A percentile compares a stretch with the other conserved stretches of the same genome.
Conservation (phyloP, 768 basidiomycete genomes). For the Lyophyllum decastes region DNA sequence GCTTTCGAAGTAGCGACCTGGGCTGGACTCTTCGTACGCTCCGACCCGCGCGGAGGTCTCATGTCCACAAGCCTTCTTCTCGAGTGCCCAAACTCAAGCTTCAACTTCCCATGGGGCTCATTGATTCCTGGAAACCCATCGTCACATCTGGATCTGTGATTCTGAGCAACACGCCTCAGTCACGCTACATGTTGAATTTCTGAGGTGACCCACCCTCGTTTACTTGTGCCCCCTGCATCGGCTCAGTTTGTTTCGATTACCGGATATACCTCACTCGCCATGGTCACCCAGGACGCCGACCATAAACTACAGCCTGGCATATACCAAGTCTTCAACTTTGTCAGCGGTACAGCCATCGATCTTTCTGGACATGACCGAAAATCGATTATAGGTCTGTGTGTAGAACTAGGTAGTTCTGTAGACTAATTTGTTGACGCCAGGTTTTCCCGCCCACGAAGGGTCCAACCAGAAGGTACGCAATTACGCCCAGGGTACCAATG, state of each 20-base stretch:
- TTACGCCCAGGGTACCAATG: not conserved
- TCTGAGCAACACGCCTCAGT: not conserved
- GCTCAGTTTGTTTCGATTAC: too few relatives aligned
- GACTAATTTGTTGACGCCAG: not conserved
- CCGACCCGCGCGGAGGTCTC: too few relatives aligned
- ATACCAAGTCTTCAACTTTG: conserved; percentile 19
- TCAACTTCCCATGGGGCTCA: too few relatives aligned
- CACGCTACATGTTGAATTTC: not conserved
- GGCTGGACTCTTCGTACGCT: too few relatives aligned
- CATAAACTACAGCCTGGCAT: conserved; percentile 16
- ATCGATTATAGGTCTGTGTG: conserved; percentile 9
- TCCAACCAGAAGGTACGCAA: conserved; percentile 28
- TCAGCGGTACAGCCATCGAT: conserved; percentile 19
- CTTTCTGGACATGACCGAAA: conserved; percentile 21
- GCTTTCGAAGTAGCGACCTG: too few relatives aligned
- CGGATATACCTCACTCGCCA: not conserved
- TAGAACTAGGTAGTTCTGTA: not conserved
- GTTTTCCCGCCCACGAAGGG: conserved; percentile 22
- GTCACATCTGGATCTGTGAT: not conserved
- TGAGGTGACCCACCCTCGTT: too few relatives aligned
- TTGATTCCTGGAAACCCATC: not conserved
- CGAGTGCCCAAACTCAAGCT: too few relatives aligned
- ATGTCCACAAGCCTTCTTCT: too few relatives aligned
- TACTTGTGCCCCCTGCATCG: not conserved
- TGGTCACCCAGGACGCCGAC: not conserved